A percentile compares a stretch with the other conserved stretches of the same genome.
These are phyloP conservation scores for Gaultheria prostrata DNA, from an alignment of 148 eudicot species.

Conservation along the genomic window DNA sequence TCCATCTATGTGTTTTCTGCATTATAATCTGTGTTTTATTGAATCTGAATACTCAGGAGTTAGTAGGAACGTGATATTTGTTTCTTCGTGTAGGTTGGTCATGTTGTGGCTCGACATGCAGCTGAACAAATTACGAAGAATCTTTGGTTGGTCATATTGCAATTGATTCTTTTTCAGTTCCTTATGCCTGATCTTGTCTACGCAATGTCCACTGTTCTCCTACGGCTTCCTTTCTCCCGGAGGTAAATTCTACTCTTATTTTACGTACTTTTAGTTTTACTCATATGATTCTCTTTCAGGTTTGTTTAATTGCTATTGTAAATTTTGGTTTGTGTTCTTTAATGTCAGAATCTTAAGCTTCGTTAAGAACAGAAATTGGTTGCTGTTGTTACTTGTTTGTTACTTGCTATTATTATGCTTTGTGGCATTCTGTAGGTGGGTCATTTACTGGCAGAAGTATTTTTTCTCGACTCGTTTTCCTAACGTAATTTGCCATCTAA, in stretches of 20 bases:
- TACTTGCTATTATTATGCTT: background rate
- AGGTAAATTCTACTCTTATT: constrained; percentile 31
- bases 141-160: constrained; percentile 69
- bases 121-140: constrained; percentile 76
- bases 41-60: background rate
- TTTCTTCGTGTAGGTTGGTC: constrained; percentile 57
- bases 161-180: constrained; percentile 67
- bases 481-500: too few species aligned
- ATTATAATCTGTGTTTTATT: background rate
- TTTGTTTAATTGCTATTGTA: too few species aligned
- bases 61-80: background rate
- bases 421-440: too few species aligned
- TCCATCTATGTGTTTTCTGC: background rate
- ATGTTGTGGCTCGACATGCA: constrained; percentile 81
- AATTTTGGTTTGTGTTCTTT: background rate
- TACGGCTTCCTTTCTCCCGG: constrained; percentile 80
- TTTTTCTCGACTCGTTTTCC: too few species aligned
- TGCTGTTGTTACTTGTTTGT: background rate
- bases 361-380: background rate
- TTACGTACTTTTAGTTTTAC: background rate
- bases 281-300: too few species aligned
- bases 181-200: constrained; percentile 70
- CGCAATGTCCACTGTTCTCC: constrained; percentile 64
- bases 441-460: too few species aligned
- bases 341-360: background rate